Base-by-base conservation (phyloP, 2,329 filamentous ascomycete species). In the Pseudogymnoascus sp. region DNA sequence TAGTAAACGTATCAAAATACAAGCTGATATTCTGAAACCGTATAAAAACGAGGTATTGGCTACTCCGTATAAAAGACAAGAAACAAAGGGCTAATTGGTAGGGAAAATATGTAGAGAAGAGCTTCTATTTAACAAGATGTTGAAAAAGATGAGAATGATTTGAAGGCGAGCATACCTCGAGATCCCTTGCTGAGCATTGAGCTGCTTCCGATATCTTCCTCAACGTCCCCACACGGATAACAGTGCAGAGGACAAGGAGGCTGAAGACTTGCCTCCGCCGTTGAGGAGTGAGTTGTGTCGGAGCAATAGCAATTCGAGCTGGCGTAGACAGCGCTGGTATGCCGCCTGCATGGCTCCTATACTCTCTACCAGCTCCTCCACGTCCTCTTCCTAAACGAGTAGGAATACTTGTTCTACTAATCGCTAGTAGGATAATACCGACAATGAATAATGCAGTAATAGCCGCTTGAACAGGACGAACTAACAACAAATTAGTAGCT, bases 311-410 rank as follows among this genome's bases (percentile, higher is more conserved):
- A 52, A 52, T 8, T 18, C 45, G 45, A 19, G 58, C 15, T 30
- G 41, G 58, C 37, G 30, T 52, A 21, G 41, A 59, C 26, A 12
- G 5, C 38, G 15, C 15, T 30, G 58, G 21, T 26, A 35, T 35
- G n/a, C 21, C 30, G 30, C 21, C 30, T 23, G 23, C 37, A 48
- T 52, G 45, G 18, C 45, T 52, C 26, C 33, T 55, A 5, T 30
- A 52, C 38, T 59, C 23, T 30, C 59, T 19, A 30, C 60, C 30
- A 23, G 56, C 26, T 52, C 60, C n/a, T 60, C 60, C 26, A 35
- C 57, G 28, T 23, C 33, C 30, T 37, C 55, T 57, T 37, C 55
- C 55, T 35, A 57, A 35, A 35, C 28, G 19, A 6, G 21, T 35
- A 57, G 55, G 55, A 57, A 38, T 38, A 23, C 5, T 37, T 8